Evolutionary conservation across 2,329 filamentous ascomycete genomes (phyloP).

Genomic region (Amesomyces nigricolor): DNA sequence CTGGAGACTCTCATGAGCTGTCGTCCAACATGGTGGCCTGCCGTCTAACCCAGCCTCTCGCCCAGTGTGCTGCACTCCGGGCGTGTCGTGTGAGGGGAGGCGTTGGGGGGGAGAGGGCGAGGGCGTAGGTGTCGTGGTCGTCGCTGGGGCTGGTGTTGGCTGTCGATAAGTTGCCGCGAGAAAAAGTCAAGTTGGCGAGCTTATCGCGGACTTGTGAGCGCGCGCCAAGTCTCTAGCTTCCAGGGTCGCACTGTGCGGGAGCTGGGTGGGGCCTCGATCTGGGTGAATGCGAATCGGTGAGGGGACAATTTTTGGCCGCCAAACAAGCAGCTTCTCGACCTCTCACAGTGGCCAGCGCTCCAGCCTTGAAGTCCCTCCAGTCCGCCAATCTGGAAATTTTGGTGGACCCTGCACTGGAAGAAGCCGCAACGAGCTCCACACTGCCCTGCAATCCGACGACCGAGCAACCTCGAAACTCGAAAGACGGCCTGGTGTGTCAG

Average conservation of each 20-base stretch:
- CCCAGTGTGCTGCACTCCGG: constrained; percentile 15
- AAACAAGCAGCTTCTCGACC: not conserved
- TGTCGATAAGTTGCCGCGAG: not conserved
- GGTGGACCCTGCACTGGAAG: constrained; percentile 7
- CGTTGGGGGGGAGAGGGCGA: not conserved
- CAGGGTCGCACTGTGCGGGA: not conserved
- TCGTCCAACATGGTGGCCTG: constrained; percentile 44
- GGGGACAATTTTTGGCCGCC: constrained; percentile 21
- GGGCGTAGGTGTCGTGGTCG: constrained; percentile 1
- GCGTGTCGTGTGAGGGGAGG: not conserved
- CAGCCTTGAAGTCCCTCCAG: no score
- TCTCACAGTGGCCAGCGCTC: no score
- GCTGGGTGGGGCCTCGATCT: not conserved
- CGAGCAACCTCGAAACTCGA: constrained; percentile 1
- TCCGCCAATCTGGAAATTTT: constrained; percentile 9
- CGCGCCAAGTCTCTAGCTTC: not conserved
- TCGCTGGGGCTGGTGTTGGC: constrained; percentile 8
- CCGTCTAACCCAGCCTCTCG: constrained; percentile 28
- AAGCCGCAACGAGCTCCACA: constrained; percentile 14
- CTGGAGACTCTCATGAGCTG: constrained; percentile 55
- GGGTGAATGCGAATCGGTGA: not conserved
- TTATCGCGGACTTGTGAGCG: constrained; percentile 12
- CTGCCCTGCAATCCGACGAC: constrained; percentile 2
- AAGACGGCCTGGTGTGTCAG: not conserved
- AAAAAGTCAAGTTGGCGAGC: constrained; percentile 19